Conservation (phyloP, 163 green algal genomes). For the Scenedesmus sp. region DNA sequence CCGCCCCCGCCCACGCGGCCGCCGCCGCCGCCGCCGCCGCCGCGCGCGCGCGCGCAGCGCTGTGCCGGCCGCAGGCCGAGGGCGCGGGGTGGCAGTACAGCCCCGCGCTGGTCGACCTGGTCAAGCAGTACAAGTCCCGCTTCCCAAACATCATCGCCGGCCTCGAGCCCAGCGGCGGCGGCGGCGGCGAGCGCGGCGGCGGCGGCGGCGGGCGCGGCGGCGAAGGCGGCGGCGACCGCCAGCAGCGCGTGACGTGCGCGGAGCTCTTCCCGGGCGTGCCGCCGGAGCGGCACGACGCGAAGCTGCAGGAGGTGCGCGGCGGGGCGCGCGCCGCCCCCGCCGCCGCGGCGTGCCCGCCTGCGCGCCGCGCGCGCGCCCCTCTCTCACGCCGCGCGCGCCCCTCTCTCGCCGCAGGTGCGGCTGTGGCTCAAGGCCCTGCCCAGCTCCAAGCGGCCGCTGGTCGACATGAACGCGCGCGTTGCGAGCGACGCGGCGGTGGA, state of each 20-base stretch:
- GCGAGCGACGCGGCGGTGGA: slow-evolving; percentile 79
- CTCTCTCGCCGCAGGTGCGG: slow-evolving; percentile 51
- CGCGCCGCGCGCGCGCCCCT: too few species aligned
- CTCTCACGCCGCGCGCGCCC: too few species aligned
- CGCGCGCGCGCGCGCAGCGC: neutral
- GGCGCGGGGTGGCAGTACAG: slow-evolving; percentile 77
- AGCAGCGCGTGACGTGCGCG: slow-evolving; percentile 22
- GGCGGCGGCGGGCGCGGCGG: neutral
- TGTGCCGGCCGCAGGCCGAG: slow-evolving; percentile 50
- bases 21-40: too few species aligned
- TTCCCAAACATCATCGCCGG: slow-evolving; percentile 59
- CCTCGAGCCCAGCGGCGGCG: neutral
- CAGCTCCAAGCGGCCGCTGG: slow-evolving; percentile 75
- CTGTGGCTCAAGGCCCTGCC: slow-evolving; percentile 78
- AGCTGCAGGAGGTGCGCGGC: slow-evolving; percentile 29
- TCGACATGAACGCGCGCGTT: slow-evolving; percentile 66
- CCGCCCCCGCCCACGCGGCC: too few species aligned
- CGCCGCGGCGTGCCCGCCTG: too few species aligned
- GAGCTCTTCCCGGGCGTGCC: slow-evolving; percentile 48
- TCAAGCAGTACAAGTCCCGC: slow-evolving; percentile 51
- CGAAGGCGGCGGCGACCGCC: slow-evolving; percentile 3
- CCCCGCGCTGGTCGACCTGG: slow-evolving; percentile 47
- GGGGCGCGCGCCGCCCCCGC: too few species aligned
- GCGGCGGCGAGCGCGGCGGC: neutral
- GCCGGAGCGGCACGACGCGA: slow-evolving; percentile 16